Percentiles rank a stretch among this genome's conserved stretches.
These are phyloP conservation scores for Venturia oleaginea DNA, from an alignment of 2,329 filamentous ascomycete genomes.

Conservation along the genomic window DNA sequence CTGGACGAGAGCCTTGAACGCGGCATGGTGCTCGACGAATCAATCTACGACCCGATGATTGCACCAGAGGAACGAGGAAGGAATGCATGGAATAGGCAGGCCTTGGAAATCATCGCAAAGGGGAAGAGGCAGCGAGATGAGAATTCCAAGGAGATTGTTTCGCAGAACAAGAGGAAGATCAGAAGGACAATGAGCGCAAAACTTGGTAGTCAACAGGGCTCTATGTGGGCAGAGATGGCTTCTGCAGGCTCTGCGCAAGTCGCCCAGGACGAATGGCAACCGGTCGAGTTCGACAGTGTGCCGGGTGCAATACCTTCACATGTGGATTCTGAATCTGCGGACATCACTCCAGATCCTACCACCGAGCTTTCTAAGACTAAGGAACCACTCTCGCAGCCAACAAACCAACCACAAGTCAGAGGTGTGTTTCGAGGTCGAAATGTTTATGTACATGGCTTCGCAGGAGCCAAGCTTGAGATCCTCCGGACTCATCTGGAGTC, in stretches of 20 bases:
- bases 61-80: constrained; percentile 33
- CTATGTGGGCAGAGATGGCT: constrained; percentile 86
- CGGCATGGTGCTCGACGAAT: constrained; percentile 85
- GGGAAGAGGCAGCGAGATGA: constrained; percentile 18
- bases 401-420: neutral
- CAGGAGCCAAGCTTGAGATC: constrained; percentile 40
- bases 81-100: constrained; percentile 21
- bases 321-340: neutral
- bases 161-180: constrained; percentile 66
- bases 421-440: constrained; percentile 1
- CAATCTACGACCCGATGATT: constrained; percentile 62
- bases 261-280: constrained; percentile 21
- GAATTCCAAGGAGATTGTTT: constrained; percentile 28
- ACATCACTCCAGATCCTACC: neutral
- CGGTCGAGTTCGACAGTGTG: constrained; percentile 3
- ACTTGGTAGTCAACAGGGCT: constrained; percentile 67
- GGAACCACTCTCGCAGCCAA: neutral
- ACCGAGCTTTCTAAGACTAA: neutral
- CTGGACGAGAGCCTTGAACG: constrained; percentile 71
- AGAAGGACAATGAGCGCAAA: constrained; percentile 81
- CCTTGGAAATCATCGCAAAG: neutral
- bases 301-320: constrained; percentile 13
- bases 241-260: constrained; percentile 28
- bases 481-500: constrained; percentile 16
- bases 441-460: constrained; percentile 52